Evolutionary conservation across 2,329 filamentous ascomycete species (phyloP), one percentile per base, ranked within the genome.

Genomic region (Colletotrichum gloeosporioides): DNA sequence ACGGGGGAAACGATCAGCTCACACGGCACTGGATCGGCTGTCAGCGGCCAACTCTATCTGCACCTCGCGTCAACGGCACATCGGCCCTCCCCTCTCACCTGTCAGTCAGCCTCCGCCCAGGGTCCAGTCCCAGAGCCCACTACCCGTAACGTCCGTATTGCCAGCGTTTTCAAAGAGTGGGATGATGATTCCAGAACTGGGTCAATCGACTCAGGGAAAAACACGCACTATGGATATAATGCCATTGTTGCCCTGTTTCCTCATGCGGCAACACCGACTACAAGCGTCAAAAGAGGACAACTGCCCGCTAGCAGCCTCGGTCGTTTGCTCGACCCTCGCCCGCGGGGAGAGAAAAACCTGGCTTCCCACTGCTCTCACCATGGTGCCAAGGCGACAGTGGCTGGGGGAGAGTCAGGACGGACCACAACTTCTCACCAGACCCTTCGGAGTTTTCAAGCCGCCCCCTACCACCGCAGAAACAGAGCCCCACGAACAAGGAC

Each of bases 381-480:
- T 74, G 70, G 32, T 74, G 64, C 74, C 74, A 76, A 76, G 74
- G 39, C 57, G 57, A 69, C 70, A 64, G 34, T 73, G 70, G 74
- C 64, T 74, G 70, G 74, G 70, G 57, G 59, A 53, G 64, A 69
- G 61, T 69, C 64, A 74, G 64, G 57, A 53, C 44, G 44, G 29
- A 71, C 74, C 73, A 69, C 70, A 63, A 64, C 73, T 69, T 69
- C 73, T 73, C 73, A 68, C 15, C 70, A 73, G 70, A 76, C 74
- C 64, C 71, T 76, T 76, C 74, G 74, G 74, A 74, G 74, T 76
- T 76, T 76, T 76, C 74, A 69, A 74, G 34, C 70, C 59, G 74
- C 65, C 74, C 73, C 74, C 64, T 69, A 64, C 74, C 71, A 69
- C 70, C 63, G 71, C 69, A 57, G 64, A 69, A 61, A 25, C 22